These are phyloP conservation scores for Meyerozyma sp. DNA, from an alignment of 1,139 yeast genomes.

Conservation along the genomic window DNA sequence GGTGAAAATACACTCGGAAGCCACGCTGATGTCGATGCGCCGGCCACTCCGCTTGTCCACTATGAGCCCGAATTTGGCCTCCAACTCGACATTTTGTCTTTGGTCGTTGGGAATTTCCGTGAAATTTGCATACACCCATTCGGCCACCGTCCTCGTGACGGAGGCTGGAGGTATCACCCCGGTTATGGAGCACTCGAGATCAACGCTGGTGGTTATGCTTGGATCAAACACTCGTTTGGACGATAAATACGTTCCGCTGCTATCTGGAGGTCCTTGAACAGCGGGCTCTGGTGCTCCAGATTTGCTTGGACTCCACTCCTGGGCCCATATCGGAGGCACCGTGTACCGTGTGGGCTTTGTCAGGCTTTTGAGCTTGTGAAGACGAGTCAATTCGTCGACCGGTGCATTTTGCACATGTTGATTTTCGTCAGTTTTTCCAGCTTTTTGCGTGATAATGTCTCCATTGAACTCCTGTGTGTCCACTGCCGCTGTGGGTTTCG, in stretches of 20 bases:
- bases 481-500: neutral
- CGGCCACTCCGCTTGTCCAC: constrained; percentile 61
- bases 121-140: constrained; percentile 84
- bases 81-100: constrained; percentile 67
- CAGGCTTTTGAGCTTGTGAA: constrained; percentile 13
- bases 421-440: neutral
- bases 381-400: constrained; percentile 7
- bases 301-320: constrained; percentile 46
- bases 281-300: neutral
- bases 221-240: constrained; percentile 32
- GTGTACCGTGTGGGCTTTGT: constrained; percentile 59
- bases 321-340: constrained; percentile 80
- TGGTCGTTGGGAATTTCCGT: constrained; percentile 56
- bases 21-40: constrained; percentile 65
- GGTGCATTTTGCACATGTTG: neutral
- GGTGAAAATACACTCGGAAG: constrained; percentile 68
- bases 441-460: neutral
- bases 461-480: no score
- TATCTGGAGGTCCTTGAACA: constrained; percentile 6
- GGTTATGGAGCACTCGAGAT: constrained; percentile 55
- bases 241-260: constrained; percentile 6
- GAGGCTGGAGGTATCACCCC: constrained; percentile 81
- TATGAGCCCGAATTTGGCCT: constrained; percentile 75
- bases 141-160: constrained; percentile 73
- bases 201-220: constrained; percentile 31